Conservation (phyloP, 2,329 filamentous ascomycete genomes). For the Nothophoma quercina region DNA sequence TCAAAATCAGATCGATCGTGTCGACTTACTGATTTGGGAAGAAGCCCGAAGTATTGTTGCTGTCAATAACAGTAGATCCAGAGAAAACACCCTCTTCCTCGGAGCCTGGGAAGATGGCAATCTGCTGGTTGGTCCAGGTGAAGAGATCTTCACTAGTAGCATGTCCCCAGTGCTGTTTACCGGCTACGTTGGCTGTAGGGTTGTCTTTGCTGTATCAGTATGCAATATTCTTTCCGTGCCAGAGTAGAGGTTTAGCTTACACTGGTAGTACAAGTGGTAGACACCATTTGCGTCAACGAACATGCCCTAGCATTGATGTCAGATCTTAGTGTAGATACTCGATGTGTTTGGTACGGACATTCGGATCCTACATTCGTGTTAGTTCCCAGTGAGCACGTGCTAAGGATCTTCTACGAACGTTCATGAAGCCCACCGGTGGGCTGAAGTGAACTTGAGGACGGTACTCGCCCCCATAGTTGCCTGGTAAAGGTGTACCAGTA, state of each 20-base stretch:
- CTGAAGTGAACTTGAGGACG: conserved; percentile 66
- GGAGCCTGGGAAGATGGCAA: conserved; percentile 66
- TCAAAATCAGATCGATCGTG: no score
- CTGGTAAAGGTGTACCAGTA: conserved; percentile 47
- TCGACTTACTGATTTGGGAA: conserved; percentile 68
- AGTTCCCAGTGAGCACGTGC: no score
- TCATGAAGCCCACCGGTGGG: conserved; percentile 60
- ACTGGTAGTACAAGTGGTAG: conserved; percentile 73
- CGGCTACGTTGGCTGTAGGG: conserved; percentile 58
- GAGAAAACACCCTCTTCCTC: conserved; percentile 62
- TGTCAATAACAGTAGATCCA: conserved; percentile 66
- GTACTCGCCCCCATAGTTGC: conserved; percentile 51
- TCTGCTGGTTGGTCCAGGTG: conserved; percentile 70
- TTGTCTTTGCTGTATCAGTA: conserved; percentile 52
- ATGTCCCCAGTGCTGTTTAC: conserved; percentile 73
- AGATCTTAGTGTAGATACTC: no score
- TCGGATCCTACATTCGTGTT: no score
- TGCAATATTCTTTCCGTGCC: neutral
- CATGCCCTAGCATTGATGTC: no score
- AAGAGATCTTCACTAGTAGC: conserved; percentile 69
- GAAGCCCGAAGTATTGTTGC: conserved; percentile 71
- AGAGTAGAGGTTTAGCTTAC: conserved; percentile 32
- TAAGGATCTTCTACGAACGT: no score
- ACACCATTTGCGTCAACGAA: conserved; percentile 64
- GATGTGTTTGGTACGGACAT: no score